These are phyloP conservation scores for Euphorbia peplus DNA, from an alignment of 345 rosid species.

Conservation along the genomic window DNA sequence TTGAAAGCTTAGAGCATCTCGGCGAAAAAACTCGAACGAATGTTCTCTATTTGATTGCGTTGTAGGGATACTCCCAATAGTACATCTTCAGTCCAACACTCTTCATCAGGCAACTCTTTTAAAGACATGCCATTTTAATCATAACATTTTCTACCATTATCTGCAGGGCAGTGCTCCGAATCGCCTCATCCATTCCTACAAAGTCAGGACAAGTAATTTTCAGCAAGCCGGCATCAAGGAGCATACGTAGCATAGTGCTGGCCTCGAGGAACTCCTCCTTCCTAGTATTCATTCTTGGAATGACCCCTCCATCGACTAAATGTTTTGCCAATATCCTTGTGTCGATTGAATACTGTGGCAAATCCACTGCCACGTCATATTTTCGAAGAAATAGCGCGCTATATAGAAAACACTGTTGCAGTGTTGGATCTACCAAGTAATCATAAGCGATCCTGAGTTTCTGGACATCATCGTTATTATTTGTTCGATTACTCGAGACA, in stretches of 20 bases:
- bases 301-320: background rate
- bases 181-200: slow-evolving; percentile 20
- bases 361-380: background rate
- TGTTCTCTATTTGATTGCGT: background rate
- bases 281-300: background rate
- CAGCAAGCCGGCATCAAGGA: background rate
- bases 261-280: background rate
- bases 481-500: too few species aligned
- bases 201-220: background rate
- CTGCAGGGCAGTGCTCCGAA: slow-evolving; percentile 26
- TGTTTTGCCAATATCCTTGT: background rate
- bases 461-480: background rate
- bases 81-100: slow-evolving; percentile 12
- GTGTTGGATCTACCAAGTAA: background rate
- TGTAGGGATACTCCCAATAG: slow-evolving; percentile 17
- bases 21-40: slow-evolving; percentile 6
- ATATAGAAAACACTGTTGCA: slow-evolving; percentile 21
- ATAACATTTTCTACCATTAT: background rate
- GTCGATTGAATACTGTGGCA: too few species aligned
- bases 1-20: slow-evolving; percentile 8
- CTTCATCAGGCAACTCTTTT: background rate
- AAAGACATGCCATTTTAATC: background rate
- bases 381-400: background rate
- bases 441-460: background rate
- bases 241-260: background rate